phyloP scores from a whole-genome alignment of 2,329 filamentous ascomycete species.

The Atkinsonella hypoxylon region DNA sequence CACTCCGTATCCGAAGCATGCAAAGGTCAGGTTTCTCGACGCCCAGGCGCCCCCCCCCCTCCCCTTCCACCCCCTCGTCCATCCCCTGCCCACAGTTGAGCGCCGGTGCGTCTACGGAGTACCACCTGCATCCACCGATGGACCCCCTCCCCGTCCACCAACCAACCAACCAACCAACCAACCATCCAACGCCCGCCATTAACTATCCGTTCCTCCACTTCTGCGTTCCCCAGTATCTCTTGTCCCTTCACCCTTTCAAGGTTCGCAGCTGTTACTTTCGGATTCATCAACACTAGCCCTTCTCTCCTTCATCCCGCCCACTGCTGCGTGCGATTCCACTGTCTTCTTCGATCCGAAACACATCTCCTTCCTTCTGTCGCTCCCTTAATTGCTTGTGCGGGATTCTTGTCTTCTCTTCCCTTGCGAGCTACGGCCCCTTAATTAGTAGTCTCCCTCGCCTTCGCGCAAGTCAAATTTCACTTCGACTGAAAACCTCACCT shows the following conservation, averaged over 20 bases:
- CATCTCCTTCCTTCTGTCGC: not conserved
- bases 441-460: not conserved
- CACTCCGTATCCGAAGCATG: no score
- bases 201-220: constrained; percentile 6
- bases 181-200: constrained; percentile 5
- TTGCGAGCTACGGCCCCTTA: constrained; percentile 4
- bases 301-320: not conserved
- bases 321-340: not conserved
- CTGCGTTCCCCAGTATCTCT: constrained; percentile 8
- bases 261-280: constrained; percentile 3
- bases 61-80: not conserved
- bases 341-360: not conserved
- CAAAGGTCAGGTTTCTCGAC: not conserved
- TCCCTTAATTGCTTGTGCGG: constrained; percentile 1
- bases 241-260: constrained; percentile 4
- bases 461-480: constrained; percentile 11
- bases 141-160: not conserved
- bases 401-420: not conserved
- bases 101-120: not conserved
- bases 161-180: not conserved
- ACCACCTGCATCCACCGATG: constrained; percentile 4
- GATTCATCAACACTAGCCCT: constrained; percentile 2
- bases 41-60: not conserved
- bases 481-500: constrained; percentile 1
- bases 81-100: constrained; percentile 1